These are phyloP conservation scores for Conticribra weissflogii DNA, from an alignment of 108 stramenopile genomes.

Conservation along the genomic window DNA sequence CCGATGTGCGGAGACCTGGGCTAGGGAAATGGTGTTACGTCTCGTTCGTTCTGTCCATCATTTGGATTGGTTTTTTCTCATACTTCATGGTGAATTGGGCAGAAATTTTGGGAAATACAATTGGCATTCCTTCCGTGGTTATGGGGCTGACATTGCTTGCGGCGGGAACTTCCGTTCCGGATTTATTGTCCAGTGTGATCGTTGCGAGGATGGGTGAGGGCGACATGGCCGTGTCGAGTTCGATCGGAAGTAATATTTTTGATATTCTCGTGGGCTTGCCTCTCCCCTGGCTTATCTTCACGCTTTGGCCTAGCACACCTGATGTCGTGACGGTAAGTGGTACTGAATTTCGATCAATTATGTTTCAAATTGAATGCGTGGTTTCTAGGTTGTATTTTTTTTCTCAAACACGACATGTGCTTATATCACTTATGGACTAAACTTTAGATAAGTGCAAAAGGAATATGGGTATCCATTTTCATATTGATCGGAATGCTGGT, in stretches of 20 bases:
- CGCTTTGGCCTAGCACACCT: constrained; percentile 37
- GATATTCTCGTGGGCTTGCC: constrained; percentile 85
- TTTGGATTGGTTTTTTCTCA: constrained; percentile 86
- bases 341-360: not conserved
- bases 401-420: constrained; percentile 66
- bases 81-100: constrained; percentile 89
- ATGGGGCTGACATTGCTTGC: constrained; percentile 88
- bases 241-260: constrained; percentile 86
- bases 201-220: constrained; percentile 85
- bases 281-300: constrained; percentile 79
- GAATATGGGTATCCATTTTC: constrained; percentile 60
- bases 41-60: constrained; percentile 79
- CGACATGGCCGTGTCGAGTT: constrained; percentile 87
- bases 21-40: constrained; percentile 76
- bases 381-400: constrained; percentile 58
- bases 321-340: constrained; percentile 40
- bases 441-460: constrained; percentile 42
- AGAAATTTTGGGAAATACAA: constrained; percentile 79
- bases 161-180: constrained; percentile 87
- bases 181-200: constrained; percentile 82
- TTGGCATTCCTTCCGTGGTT: constrained; percentile 72
- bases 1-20: constrained; percentile 77
- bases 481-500: constrained; percentile 41
- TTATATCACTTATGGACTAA: constrained; percentile 78
- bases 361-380: constrained; percentile 14